Conservation (phyloP, 2,329 filamentous ascomycete genomes). For the Fusarium praegraminearum region DNA sequence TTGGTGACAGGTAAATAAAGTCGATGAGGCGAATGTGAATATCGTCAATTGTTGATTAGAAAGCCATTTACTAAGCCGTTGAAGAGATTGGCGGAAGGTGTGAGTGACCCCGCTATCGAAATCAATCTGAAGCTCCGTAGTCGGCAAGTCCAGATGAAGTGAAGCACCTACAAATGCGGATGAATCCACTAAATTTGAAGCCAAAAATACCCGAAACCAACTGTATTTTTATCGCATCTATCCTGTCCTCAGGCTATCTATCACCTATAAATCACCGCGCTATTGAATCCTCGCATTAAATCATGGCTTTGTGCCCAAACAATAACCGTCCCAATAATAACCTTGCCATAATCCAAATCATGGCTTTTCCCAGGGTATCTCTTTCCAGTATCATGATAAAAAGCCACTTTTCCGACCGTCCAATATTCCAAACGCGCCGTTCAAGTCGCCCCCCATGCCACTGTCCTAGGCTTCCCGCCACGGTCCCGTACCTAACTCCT, state of each 20-base stretch:
- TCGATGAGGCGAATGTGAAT: background rate
- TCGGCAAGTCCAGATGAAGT: background rate
- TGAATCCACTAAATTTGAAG: background rate
- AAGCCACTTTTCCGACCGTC: conserved; percentile 31
- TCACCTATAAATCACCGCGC: background rate
- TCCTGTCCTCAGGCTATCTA: background rate
- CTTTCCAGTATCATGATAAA: conserved; percentile 12
- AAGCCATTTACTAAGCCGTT: conserved; percentile 48
- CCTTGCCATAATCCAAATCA: background rate
- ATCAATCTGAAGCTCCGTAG: conserved; percentile 15
- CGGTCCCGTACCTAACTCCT: background rate
- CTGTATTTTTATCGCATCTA: background rate
- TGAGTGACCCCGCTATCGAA: conserved; percentile 36
- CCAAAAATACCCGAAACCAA: background rate
- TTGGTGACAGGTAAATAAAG: background rate
- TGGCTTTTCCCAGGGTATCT: conserved; percentile 18
- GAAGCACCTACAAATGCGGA: background rate
- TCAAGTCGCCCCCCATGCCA: conserved; percentile 4
- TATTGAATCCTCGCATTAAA: background rate
- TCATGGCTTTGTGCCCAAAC: background rate
- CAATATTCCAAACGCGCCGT: conserved; percentile 12
- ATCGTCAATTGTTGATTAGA: conserved; percentile 41
- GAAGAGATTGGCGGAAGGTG: conserved; percentile 37
- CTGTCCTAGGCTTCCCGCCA: background rate
- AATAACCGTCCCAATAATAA: background rate